Percentiles rank a stretch among this genome's conserved stretches.
These are phyloP conservation scores for Pichia heedii DNA, from an alignment of 805 yeast species.

Conservation along the genomic window DNA sequence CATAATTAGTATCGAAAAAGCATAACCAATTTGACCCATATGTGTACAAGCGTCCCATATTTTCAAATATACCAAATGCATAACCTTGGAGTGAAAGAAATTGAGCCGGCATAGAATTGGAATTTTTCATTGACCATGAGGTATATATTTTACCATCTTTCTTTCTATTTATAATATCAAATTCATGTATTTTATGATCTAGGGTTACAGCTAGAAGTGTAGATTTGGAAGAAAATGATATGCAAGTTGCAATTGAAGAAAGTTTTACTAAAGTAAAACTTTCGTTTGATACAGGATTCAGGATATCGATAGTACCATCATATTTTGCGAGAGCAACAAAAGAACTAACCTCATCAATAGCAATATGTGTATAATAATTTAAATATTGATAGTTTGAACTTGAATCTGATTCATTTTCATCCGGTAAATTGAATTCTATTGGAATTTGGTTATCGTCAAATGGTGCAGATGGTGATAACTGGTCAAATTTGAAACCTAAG, in stretches of 20 bases:
- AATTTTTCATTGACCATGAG: slow-evolving; percentile 70
- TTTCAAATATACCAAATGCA: slow-evolving; percentile 59
- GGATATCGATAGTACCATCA: slow-evolving; percentile 56
- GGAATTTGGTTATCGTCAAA: slow-evolving; percentile 33
- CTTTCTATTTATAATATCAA: slow-evolving; percentile 29
- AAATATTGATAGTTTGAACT: slow-evolving; percentile 23
- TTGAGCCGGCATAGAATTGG: slow-evolving; percentile 64
- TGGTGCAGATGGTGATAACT: slow-evolving; percentile 26
- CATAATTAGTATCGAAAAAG: slow-evolving; percentile 47
- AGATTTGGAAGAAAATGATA: slow-evolving; percentile 40
- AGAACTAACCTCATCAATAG: slow-evolving; percentile 36
- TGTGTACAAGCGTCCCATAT: slow-evolving; percentile 55
- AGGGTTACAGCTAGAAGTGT: slow-evolving; percentile 59
- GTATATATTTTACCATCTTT: slow-evolving; percentile 36
- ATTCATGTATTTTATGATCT: slow-evolving; percentile 70
- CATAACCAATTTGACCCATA: slow-evolving; percentile 81
- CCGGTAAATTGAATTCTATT: slow-evolving; percentile 25
- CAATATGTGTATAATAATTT: slow-evolving; percentile 44
- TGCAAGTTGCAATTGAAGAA: slow-evolving; percentile 41
- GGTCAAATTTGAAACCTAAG: slow-evolving; percentile 28
- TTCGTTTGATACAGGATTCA: slow-evolving; percentile 25
- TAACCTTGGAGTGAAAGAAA: slow-evolving; percentile 51
- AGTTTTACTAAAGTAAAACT: slow-evolving; percentile 43
- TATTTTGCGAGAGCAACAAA: slow-evolving; percentile 50
- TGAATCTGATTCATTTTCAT: neutral